Percentiles rank a stretch among this genome's conserved stretches.
Conservation (phyloP, 169 alveolate species). For the Amoebophrya sp. region DNA sequence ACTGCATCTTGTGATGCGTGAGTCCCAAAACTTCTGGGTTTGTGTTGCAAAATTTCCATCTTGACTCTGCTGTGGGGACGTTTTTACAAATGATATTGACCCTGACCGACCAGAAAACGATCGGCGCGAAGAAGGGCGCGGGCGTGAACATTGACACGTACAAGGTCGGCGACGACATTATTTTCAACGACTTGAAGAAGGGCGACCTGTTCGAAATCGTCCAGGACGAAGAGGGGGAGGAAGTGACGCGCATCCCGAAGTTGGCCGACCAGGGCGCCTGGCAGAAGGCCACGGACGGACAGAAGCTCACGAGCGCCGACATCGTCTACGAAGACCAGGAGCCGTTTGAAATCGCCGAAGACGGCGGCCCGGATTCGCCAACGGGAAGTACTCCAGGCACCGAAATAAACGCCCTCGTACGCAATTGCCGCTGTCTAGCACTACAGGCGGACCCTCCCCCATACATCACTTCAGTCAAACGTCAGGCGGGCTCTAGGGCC, state of each 20-base stretch:
- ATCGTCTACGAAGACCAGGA: not conserved
- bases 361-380: not conserved
- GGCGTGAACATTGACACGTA: not conserved
- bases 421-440: too few relatives aligned
- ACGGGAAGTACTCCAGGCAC: too few relatives aligned
- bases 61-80: too few relatives aligned
- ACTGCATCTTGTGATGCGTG: too few relatives aligned
- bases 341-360: not conserved
- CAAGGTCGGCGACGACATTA: not conserved
- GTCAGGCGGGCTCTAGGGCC: too few relatives aligned
- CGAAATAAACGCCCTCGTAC: too few relatives aligned
- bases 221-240: not conserved
- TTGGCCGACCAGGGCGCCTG: not conserved
- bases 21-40: too few relatives aligned
- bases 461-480: too few relatives aligned
- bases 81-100: too few relatives aligned
- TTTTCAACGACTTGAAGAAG: not conserved
- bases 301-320: not conserved
- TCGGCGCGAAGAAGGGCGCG: not conserved
- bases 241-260: not conserved
- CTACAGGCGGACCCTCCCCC: too few relatives aligned
- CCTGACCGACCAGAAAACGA: not conserved
- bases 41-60: too few relatives aligned
- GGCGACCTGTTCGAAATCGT: not conserved
- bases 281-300: not conserved